Base-by-base conservation (phyloP, 306 rosid species). In the Trichosanthes truncata region DNA sequence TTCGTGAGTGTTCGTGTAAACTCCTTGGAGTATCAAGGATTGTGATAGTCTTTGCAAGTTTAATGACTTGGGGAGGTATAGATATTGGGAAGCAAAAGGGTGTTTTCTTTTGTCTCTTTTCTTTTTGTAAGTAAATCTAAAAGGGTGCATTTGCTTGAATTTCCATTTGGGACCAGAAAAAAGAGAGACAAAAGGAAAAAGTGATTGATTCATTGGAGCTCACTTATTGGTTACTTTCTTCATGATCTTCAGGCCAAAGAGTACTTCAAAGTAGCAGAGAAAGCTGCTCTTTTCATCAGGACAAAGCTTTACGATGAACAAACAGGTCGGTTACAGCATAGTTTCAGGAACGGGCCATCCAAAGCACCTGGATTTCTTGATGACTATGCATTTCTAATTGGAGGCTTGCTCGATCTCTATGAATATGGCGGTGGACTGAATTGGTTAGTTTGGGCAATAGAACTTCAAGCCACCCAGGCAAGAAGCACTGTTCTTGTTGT, bases 281-380 rank as follows among this genome's bases (percentile, higher is more conserved):
- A 82, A 82, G 97, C 93, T 38, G 97, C 95, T 78, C 78, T 79
- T 40, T 95, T 92, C 77, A 90, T 95, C 80, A 83, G 84, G 90
- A 88, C 74, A 72, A 87, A 86, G 59, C 97, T 95, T 80, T 91
- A 92, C 72, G 53, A 85, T 66, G 90, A 63, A 79, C 90, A 89
- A 87, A 87, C 89, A 12, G 87, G 4, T 78, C 85, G 91, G 78
- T 90, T 91, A 51, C 86, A 89, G 25, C 98, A 86, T 81, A 92
- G 98, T 89, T 95, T 88, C 85, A 87, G 98, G 87, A 90, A 88
- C 25, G 90, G 93, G 52, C 97, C 97, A 23, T 88, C 97, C 57
- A 92, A 88, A 84, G 97, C 97, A 11, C 97, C 95, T 56, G 98
- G 93, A 33, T 95, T 95, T 90, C 71, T 91, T 79, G 98, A 95